Conservation (phyloP, 225 moss, liverwort and hornwort species). For the Pleurozium schreberi region DNA sequence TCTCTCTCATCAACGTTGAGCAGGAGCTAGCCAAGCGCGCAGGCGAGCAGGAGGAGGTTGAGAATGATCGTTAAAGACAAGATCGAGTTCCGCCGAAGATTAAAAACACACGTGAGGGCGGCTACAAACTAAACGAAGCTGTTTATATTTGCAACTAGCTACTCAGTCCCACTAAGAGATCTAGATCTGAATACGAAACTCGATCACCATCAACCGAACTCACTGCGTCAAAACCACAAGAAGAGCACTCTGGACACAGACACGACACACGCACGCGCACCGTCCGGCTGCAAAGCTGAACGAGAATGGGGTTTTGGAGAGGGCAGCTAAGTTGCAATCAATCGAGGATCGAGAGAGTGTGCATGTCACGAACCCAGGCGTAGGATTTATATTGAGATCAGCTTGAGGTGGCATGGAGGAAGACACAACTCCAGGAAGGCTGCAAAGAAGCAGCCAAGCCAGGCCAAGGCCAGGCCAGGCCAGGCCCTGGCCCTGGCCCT, state of each 20-base stretch:
- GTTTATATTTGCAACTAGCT: neutral
- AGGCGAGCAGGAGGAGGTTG: neutral
- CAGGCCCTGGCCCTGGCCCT: too few relatives aligned
- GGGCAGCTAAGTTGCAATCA: neutral
- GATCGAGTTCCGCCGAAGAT: neutral
- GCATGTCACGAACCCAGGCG: neutral
- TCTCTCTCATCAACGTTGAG: too few relatives aligned
- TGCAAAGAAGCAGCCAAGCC: neutral
- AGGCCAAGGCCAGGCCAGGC: too few relatives aligned
- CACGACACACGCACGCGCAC: neutral
- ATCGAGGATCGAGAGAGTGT: neutral
- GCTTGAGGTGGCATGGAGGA: neutral
- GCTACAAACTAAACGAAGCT: neutral
- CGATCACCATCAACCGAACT: neutral
- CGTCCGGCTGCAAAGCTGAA: neutral
- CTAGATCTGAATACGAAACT: constrained; percentile 3
- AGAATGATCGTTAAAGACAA: neutral
- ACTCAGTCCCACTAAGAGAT: neutral
- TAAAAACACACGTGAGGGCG: neutral
- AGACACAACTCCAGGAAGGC: neutral
- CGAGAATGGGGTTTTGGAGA: neutral
- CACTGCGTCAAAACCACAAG: neutral
- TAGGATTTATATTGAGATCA: neutral
- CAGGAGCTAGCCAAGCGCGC: neutral
- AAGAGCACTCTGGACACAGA: neutral